These are phyloP conservation scores for Verticillium zaregamsianum DNA, from an alignment of 2,329 filamentous ascomycete genomes.

Conservation along the genomic window DNA sequence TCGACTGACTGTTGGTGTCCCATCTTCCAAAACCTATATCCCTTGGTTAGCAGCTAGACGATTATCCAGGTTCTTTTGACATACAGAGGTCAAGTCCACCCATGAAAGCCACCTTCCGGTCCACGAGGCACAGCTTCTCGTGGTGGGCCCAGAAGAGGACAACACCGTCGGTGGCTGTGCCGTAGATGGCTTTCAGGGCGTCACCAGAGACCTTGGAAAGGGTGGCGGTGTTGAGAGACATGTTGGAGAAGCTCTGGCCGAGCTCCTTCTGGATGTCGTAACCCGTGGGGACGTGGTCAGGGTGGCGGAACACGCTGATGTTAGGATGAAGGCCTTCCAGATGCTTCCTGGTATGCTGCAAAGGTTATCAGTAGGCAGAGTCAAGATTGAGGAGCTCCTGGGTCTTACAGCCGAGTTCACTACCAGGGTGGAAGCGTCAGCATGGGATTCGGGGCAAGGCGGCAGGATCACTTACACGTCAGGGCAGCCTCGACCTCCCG, in stretches of 20 bases:
- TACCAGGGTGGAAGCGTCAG: conserved; percentile 13
- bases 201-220: conserved; percentile 66
- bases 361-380: conserved; percentile 1
- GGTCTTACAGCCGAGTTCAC: conserved; percentile 39
- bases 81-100: conserved; percentile 79
- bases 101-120: conserved; percentile 82
- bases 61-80: conserved; percentile 8
- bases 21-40: conserved; percentile 69
- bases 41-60: conserved; percentile 16
- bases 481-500: conserved; percentile 84
- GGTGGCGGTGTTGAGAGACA: conserved; percentile 44
- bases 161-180: conserved; percentile 67
- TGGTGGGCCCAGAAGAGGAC: conserved; percentile 92
- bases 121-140: conserved; percentile 82
- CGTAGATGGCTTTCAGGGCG: conserved; percentile 74
- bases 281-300: conserved; percentile 76
- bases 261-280: conserved; percentile 66
- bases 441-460: conserved; percentile 5
- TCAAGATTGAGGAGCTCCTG: conserved; percentile 46
- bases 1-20: conserved; percentile 67
- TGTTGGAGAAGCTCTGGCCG: conserved; percentile 51
- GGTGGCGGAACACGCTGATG: conserved; percentile 85
- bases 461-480: conserved; percentile 59
- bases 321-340: conserved; percentile 77
- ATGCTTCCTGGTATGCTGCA: conserved; percentile 70